phyloP scores from a whole-genome alignment of 305 asterid genomes.

The Withania somnifera region DNA sequence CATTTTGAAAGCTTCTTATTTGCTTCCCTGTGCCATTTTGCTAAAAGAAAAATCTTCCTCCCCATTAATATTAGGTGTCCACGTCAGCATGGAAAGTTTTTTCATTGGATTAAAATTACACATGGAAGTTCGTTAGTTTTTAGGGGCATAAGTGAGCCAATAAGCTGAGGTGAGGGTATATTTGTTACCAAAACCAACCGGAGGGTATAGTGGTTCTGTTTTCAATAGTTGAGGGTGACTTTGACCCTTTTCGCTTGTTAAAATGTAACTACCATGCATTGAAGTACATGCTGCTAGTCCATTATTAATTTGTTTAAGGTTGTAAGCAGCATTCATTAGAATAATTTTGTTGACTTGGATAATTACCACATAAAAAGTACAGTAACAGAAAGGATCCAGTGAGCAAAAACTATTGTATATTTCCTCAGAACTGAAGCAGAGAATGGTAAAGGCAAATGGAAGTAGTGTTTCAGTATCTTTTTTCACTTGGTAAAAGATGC shows the following conservation, averaged over 20 bases:
- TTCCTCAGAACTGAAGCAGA: slow-evolving; percentile 2
- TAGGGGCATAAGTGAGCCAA: background rate
- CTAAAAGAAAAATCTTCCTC: background rate
- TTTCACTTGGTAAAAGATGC: background rate
- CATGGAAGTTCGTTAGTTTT: background rate
- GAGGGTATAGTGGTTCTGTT: background rate
- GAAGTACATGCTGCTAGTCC: background rate
- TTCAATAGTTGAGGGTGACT: background rate
- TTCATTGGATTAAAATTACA: background rate
- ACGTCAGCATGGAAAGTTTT: background rate
- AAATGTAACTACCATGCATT: background rate
- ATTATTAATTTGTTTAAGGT: background rate
- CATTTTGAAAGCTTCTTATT: background rate
- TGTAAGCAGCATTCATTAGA: background rate
- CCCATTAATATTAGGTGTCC: background rate
- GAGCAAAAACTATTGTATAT: background rate
- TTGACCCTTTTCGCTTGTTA: background rate
- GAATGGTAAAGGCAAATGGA: background rate
- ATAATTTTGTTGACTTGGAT: background rate
- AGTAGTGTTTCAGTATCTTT: background rate
- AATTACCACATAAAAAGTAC: background rate
- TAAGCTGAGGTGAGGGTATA: background rate
- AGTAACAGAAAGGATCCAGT: background rate
- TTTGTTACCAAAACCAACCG: background rate
- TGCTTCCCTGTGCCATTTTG: background rate